Evolutionary conservation across 129 eudicot genomes (phyloP), one percentile per base, ranked within the genome.

Genomic region (Gnaphalium uliginosum): DNA sequence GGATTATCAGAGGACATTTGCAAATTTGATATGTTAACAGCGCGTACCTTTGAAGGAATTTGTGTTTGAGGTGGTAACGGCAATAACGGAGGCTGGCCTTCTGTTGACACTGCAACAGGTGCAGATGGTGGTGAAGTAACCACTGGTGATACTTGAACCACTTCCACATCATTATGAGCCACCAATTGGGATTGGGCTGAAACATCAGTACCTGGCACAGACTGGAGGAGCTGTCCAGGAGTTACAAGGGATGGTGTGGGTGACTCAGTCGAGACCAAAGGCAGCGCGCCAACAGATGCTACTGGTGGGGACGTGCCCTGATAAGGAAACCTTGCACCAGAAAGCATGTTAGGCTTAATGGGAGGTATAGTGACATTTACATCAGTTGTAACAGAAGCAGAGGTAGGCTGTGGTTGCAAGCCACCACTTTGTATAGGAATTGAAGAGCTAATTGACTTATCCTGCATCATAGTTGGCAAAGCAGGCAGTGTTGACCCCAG

Each of bases 11-110:
- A 39, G 1, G 48, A 39, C 14, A 9, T 39, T 1, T 50, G 57
- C 61, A 56, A 53, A n/a, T 56, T 1, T 19, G 61, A 19, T 56
- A 56, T 37, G 74, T 37, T 22, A 59, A 68, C 35, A 77, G 32
- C 22, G 21, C 27, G 5, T 66, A 88, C 98, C 98, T 82, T 90
- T 30, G 85, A 81, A 75, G 53, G 58, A 64, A 80, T 41, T 59
- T 81, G 87, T 27, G 89, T 29, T 30, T 85, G 84, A 32, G 81
- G 58, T n/a, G 98, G 96, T 59, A 90, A 69, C 0, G 98, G 98
- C 73, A 93, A 82, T 62, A 93, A 66, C 22, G 98, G 98, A 33
- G 96, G 96, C 79, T 86, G 93, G 71, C 91, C 81, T 85, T 87
- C 93, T 22, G 85, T 74, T 30, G 79, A 30, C 62, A 72, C 86